Base-by-base conservation (phyloP, 2,329 filamentous ascomycete genomes). In the Chaetomium sp. region DNA sequence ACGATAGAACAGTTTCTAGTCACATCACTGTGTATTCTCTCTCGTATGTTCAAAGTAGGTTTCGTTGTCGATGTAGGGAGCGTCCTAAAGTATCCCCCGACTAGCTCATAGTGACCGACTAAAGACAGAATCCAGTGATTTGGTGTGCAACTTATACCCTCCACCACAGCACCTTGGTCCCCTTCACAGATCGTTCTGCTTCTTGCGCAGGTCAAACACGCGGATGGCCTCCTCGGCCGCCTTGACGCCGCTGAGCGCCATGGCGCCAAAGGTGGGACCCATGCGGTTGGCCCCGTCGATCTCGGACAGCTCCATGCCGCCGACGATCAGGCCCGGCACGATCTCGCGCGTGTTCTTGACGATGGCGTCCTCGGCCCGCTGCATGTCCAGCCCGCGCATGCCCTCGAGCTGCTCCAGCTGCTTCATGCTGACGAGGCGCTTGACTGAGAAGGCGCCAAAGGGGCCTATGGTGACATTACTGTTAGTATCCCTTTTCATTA, bases 361-460 rank as follows among this genome's bases (percentile, higher is more conserved):
- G 71, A 97, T 97, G 56, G 93, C 92, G 72, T 97, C 93, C 78
- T 97, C 93, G 53, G 93, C 93, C 1, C 83, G 81, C 79, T 93
- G 91, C 93, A 97, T 97, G 78, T 97, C 93, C 21, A 97, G 82
- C 9, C 93, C 93, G 64, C 93, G 88, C 93, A 97, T 97, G 70
- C 93, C 93, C 64, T 92, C 92, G 2, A 97, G 86, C 78, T 91
- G 88, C 76, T 92, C 88, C 66, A 97, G 83, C 70, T 87, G 85
- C 77, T 90, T 85, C 92, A 97, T 96, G 77, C 88, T 91, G 56
- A 96, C 93, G 49, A 97, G 89, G 57, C 93, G 87, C 86, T 97
- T 97, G 76, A 92, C 93, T 70, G 81, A 90, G 82, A 97, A 97
- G 57, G 93, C 93, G 55, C 93, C 93, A 75, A 96, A 96, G 19